Percentiles rank a stretch among this genome's conserved stretches.
Evolutionary conservation across 2,329 filamentous ascomycete genomes (phyloP).

Genomic region (Scleromitrula shiraiana): DNA sequence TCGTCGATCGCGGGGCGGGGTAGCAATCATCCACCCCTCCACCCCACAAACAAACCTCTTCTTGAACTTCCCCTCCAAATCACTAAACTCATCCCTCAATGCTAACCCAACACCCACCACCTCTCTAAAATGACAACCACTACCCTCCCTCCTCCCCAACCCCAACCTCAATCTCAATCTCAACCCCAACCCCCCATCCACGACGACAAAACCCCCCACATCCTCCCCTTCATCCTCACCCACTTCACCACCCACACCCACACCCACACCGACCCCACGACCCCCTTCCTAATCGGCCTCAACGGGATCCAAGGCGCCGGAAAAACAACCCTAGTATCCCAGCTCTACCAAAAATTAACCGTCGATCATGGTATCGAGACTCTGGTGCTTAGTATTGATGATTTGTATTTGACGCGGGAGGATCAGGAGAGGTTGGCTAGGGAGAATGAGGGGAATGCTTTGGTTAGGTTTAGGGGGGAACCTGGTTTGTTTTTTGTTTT

Average conservation of each 20-base stretch:
- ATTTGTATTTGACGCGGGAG: constrained; percentile 58
- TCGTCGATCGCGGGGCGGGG: too few relatives aligned
- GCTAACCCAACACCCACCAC: too few relatives aligned
- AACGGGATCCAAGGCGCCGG: constrained; percentile 89
- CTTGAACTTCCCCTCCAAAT: too few relatives aligned
- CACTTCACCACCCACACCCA: constrained; percentile 44
- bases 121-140: not conserved
- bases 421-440: constrained; percentile 46
- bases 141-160: not conserved
- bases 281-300: constrained; percentile 76
- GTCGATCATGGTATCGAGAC: constrained; percentile 45
- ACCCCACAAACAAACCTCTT: too few relatives aligned
- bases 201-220: constrained; percentile 72
- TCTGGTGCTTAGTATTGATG: constrained; percentile 57
- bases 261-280: constrained; percentile 19
- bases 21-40: too few relatives aligned
- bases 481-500: constrained; percentile 36
- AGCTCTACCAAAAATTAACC: constrained; percentile 49
- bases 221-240: constrained; percentile 67
- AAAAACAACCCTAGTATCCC: constrained; percentile 77
- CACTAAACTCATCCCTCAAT: too few relatives aligned
- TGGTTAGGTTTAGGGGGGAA: constrained; percentile 59
- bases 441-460: constrained; percentile 46
- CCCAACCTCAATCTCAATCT: not conserved
- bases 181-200: constrained; percentile 38